phyloP scores from a whole-genome alignment of 192 early-diverging fungal genomes.

The Rhizoclosmatium globosum region DNA sequence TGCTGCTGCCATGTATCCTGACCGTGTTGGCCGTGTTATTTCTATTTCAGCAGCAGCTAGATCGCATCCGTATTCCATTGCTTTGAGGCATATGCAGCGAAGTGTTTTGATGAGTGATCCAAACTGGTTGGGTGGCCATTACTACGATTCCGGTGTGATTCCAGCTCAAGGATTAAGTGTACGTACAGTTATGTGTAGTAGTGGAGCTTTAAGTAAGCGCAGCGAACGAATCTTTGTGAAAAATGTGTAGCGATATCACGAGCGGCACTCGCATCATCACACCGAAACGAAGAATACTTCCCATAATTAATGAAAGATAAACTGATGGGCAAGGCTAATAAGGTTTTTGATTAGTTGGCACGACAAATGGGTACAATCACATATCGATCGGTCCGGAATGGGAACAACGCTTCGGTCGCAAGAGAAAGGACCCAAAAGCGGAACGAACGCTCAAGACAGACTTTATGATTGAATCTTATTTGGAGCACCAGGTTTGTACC shows the following conservation, averaged over 20 bases:
- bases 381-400: conserved; percentile 98
- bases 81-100: conserved; percentile 89
- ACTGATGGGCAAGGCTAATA: too few relatives aligned
- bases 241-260: too few relatives aligned
- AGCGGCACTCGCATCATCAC: too few relatives aligned
- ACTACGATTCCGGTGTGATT: conserved; percentile 80
- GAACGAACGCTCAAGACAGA: conserved; percentile 51
- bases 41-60: conserved; percentile 91
- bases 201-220: too few relatives aligned
- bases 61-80: conserved; percentile 97
- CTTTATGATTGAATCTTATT: conserved; percentile 93
- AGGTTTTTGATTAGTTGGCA: conserved; percentile 3
- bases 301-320: too few relatives aligned
- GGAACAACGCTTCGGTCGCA: conserved; percentile 93
- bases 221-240: too few relatives aligned
- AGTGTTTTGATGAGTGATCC: conserved; percentile 96
- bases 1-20: conserved; percentile 81
- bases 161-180: conserved; percentile 96
- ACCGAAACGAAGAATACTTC: too few relatives aligned
- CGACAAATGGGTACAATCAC: conserved; percentile 22
- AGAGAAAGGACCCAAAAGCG: conserved; percentile 78
- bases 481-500: conserved; percentile 76
- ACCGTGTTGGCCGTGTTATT: conserved; percentile 81
- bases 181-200: neutral
- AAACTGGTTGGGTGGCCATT: conserved; percentile 93